These are phyloP conservation scores for Stipa capillata DNA, from an alignment of 176 grass and related monocot species.

Conservation along the genomic window DNA sequence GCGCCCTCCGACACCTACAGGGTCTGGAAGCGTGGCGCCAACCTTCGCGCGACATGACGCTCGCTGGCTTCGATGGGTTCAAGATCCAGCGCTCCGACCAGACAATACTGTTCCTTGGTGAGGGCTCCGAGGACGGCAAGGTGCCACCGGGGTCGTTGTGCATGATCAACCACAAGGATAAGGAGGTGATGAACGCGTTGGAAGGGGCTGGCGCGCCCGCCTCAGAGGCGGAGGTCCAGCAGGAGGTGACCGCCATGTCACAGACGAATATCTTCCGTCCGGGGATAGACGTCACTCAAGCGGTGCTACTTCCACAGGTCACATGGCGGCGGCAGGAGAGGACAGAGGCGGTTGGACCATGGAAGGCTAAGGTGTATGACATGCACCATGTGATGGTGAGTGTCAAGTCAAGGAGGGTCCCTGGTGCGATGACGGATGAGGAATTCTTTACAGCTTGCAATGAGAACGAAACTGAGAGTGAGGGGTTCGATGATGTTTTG, in stretches of 20 bases:
- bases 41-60: constrained; percentile 95
- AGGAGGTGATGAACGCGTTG: constrained; percentile 79
- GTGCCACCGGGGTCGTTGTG: constrained; percentile 66
- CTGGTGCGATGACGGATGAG: constrained; percentile 84
- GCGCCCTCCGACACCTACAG: constrained; percentile 94
- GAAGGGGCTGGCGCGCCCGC: constrained; percentile 55
- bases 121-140: constrained; percentile 75
- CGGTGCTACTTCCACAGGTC: constrained; percentile 76
- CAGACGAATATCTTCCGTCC: constrained; percentile 92
- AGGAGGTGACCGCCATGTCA: constrained; percentile 80
- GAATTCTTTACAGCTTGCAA: constrained; percentile 88
- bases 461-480: constrained; percentile 73
- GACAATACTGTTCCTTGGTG: constrained; percentile 84
- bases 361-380: constrained; percentile 94
- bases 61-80: constrained; percentile 93
- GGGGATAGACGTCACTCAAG: constrained; percentile 85
- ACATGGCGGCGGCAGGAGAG: constrained; percentile 85
- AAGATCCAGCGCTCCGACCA: constrained; percentile 92
- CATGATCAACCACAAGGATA: constrained; percentile 95
- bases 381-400: constrained; percentile 96
- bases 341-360: constrained; percentile 62
- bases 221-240: constrained; percentile 62
- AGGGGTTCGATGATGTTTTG: constrained; percentile 78
- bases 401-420: constrained; percentile 81
- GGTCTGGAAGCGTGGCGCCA: constrained; percentile 92